Percentiles rank a stretch among this genome's conserved stretches.
These are phyloP conservation scores for Curvularia verruculosa DNA, from an alignment of 2,329 filamentous ascomycete genomes.

Conservation along the genomic window DNA sequence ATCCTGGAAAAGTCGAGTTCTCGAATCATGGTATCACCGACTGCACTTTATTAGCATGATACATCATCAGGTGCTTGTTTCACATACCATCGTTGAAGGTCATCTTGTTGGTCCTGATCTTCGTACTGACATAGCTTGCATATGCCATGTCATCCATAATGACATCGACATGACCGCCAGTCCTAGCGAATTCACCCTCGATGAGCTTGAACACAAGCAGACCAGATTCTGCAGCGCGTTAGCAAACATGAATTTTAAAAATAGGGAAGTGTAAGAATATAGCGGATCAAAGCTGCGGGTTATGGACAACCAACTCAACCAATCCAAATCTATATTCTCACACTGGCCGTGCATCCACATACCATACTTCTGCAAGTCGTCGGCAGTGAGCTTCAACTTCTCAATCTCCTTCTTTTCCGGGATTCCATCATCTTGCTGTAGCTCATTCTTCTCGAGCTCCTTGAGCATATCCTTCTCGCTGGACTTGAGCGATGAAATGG, in stretches of 20 bases:
- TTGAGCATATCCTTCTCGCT: slow-evolving; percentile 52
- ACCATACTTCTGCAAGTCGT: slow-evolving; percentile 82
- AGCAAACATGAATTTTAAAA: slow-evolving; percentile 36
- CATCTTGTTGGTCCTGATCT: slow-evolving; percentile 69
- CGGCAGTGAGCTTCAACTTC: slow-evolving; percentile 77
- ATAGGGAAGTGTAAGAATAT: slow-evolving; percentile 26
- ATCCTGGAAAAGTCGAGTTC: slow-evolving; percentile 97
- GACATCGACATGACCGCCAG: slow-evolving; percentile 80
- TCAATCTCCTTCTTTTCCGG: slow-evolving; percentile 65
- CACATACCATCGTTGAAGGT: slow-evolving; percentile 79
- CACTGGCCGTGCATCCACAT: slow-evolving; percentile 42
- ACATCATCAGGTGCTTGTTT: background rate
- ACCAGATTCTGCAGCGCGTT: slow-evolving; percentile 71
- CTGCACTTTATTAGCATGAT: slow-evolving; percentile 44
- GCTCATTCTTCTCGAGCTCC: slow-evolving; percentile 55
- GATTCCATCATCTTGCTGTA: slow-evolving; percentile 55
- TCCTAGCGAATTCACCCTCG: slow-evolving; percentile 81
- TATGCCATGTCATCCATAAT: slow-evolving; percentile 95
- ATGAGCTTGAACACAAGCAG: slow-evolving; percentile 93
- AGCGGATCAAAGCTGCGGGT: slow-evolving; percentile 22
- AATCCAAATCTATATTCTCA: slow-evolving; percentile 23
- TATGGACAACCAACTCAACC: slow-evolving; percentile 38
- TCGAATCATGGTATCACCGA: slow-evolving; percentile 92
- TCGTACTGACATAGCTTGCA: slow-evolving; percentile 82
- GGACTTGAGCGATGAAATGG: slow-evolving; percentile 50